Percentiles rank a stretch among this genome's conserved stretches.
These are phyloP conservation scores for Camelina neglecta DNA, from an alignment of 345 rosid genomes.

Conservation along the genomic window DNA sequence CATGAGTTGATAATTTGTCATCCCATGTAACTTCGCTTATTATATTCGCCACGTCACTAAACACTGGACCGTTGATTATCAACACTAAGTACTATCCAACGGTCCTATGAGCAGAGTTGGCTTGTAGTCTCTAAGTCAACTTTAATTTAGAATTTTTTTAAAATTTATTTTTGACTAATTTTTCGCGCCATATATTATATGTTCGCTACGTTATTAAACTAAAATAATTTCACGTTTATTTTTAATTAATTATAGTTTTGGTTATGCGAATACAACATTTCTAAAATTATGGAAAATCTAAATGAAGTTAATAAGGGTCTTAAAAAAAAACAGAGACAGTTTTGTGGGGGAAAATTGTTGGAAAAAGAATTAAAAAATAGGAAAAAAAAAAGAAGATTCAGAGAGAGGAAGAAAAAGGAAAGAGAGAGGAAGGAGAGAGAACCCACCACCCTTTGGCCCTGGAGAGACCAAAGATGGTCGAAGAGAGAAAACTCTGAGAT, in stretches of 20 bases:
- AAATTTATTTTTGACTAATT: constrained; percentile 7
- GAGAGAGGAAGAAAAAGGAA: constrained; percentile 30
- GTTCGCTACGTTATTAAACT: background rate
- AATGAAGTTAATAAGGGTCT: constrained; percentile 38
- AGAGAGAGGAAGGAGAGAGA: constrained; percentile 40
- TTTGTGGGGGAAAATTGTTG: constrained; percentile 41
- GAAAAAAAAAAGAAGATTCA: constrained; percentile 26
- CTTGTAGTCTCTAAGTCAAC: constrained; percentile 31
- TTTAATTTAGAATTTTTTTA: background rate
- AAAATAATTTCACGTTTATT: background rate
- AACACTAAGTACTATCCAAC: constrained; percentile 7
- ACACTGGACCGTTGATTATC: constrained; percentile 15
- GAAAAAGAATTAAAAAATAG: constrained; percentile 28
- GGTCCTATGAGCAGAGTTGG: background rate
- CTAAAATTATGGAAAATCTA: constrained; percentile 42
- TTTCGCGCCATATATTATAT: constrained; percentile 31
- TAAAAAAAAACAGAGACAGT: constrained; percentile 31
- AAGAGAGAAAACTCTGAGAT: constrained; percentile 76
- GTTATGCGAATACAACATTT: constrained; percentile 5
- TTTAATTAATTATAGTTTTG: background rate
- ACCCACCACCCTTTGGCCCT: constrained; percentile 46
- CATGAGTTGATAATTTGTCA: background rate
- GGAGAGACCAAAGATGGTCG: constrained; percentile 62
- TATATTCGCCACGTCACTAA: constrained; percentile 5
- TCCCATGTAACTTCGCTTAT: background rate